phyloP scores from a whole-genome alignment of 1,139 yeast genomes.

The Hansenula sp. region DNA sequence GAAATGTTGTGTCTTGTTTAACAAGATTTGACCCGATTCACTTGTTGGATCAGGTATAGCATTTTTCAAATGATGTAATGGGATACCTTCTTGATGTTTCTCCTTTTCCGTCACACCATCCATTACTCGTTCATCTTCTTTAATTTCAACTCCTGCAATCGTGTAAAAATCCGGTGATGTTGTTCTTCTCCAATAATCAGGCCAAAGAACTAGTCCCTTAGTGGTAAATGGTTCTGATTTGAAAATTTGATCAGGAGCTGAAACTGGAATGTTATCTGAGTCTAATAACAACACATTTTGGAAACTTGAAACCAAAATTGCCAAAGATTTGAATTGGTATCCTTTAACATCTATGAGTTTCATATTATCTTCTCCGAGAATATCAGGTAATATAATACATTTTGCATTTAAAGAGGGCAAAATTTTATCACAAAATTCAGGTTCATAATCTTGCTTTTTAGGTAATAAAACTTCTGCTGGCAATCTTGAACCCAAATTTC shows the following conservation, averaged over 20 bases:
- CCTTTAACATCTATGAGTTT: slow-evolving; percentile 40
- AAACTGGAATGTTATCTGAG: slow-evolving; percentile 48
- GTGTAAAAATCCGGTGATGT: slow-evolving; percentile 48
- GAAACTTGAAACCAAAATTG: slow-evolving; percentile 46
- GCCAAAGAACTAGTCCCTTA: slow-evolving; percentile 38
- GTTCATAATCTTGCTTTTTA: slow-evolving; percentile 39
- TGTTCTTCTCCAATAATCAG: slow-evolving; percentile 57
- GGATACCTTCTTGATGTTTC: slow-evolving; percentile 24
- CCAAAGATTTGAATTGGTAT: slow-evolving; percentile 51
- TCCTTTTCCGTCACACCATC: background rate
- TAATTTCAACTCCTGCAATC: slow-evolving; percentile 30
- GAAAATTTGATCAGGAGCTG: slow-evolving; percentile 42
- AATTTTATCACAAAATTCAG: slow-evolving; percentile 38
- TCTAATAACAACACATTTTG: slow-evolving; percentile 50
- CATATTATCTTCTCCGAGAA: slow-evolving; percentile 34
- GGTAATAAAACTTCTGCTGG: slow-evolving; percentile 54
- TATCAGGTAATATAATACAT: slow-evolving; percentile 41
- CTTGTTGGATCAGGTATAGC: slow-evolving; percentile 72
- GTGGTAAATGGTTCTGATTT: slow-evolving; percentile 9
- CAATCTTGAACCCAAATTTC: slow-evolving; percentile 53
- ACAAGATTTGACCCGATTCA: slow-evolving; percentile 73
- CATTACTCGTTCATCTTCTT: background rate
- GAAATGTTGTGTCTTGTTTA: slow-evolving; percentile 57
- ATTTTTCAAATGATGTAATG: slow-evolving; percentile 59
- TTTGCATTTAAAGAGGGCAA: slow-evolving; percentile 44